Percentiles rank a stretch among this genome's conserved stretches.
These are phyloP conservation scores for Cyclocybe aegerita DNA, from an alignment of 768 basidiomycete species.

Conservation along the genomic window DNA sequence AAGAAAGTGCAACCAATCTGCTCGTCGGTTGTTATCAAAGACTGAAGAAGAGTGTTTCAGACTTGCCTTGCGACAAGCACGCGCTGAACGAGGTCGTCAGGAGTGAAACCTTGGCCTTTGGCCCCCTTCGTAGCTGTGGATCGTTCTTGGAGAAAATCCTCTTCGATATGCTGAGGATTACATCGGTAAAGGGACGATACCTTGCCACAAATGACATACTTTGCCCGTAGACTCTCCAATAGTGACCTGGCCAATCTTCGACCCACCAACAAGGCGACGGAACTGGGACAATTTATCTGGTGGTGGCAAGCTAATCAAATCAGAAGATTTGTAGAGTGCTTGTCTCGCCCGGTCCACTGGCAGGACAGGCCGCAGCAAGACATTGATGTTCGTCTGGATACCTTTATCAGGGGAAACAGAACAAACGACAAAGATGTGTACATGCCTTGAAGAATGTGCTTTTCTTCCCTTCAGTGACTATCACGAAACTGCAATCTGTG, in stretches of 20 bases:
- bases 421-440: neutral
- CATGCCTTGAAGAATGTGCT: constrained; percentile 73
- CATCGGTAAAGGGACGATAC: neutral
- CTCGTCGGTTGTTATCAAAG: neutral
- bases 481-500: constrained; percentile 68
- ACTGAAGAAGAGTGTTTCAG: neutral
- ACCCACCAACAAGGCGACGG: constrained; percentile 58
- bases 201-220: constrained; percentile 32
- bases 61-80: constrained; percentile 72
- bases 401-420: neutral
- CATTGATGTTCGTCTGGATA: constrained; percentile 55
- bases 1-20: constrained; percentile 64
- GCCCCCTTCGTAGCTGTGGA: constrained; percentile 25
- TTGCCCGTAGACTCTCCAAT: constrained; percentile 58
- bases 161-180: constrained; percentile 62
- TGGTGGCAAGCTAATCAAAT: constrained; percentile 45
- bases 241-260: constrained; percentile 54
- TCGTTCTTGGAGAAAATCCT: constrained; percentile 63
- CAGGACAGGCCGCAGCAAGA: constrained; percentile 42
- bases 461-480: constrained; percentile 62
- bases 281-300: constrained; percentile 51
- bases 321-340: constrained; percentile 47
- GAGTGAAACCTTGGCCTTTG: constrained; percentile 34
- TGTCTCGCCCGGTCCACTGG: constrained; percentile 14
- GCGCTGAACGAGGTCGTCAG: constrained; percentile 64